These are phyloP conservation scores for Neoarthrinium moseri DNA, from an alignment of 2,329 filamentous ascomycete genomes.

Conservation along the genomic window DNA sequence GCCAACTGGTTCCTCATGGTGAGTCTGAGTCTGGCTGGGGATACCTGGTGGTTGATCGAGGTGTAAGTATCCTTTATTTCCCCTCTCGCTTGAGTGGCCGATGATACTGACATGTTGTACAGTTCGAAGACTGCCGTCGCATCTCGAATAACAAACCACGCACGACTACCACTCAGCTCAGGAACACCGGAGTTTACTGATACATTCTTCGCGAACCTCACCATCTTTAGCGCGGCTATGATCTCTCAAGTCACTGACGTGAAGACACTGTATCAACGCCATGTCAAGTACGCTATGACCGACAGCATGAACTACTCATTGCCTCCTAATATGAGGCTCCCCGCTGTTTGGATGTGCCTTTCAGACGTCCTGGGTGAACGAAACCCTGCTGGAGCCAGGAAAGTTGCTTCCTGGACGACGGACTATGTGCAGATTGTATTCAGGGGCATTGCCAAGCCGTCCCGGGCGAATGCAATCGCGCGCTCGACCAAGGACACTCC, in stretches of 20 bases:
- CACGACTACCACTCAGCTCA: constrained; percentile 41
- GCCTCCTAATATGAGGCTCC: constrained; percentile 43
- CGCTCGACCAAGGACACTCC: constrained; percentile 8
- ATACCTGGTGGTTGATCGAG: constrained; percentile 77
- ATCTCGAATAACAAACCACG: constrained; percentile 27
- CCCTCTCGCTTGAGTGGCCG: neutral
- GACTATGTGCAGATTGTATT: constrained; percentile 61
- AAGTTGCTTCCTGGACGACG: constrained; percentile 50
- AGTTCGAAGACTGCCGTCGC: constrained; percentile 12
- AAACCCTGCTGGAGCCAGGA: constrained; percentile 16
- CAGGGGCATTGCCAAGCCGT: constrained; percentile 37
- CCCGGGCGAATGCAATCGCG: constrained; percentile 2
- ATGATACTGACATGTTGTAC: neutral
- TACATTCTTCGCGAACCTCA: constrained; percentile 52
- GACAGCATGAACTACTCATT: constrained; percentile 36
- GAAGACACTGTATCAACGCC: constrained; percentile 43
- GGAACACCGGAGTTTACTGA: constrained; percentile 44
- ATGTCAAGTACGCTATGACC: constrained; percentile 37
- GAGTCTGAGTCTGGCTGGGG: constrained; percentile 68
- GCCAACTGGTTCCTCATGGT: constrained; percentile 71
- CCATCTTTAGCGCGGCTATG: constrained; percentile 47
- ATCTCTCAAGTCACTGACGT: constrained; percentile 50
- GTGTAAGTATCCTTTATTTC: constrained; percentile 42
- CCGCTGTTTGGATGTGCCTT: constrained; percentile 47
- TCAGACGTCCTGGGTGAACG: constrained; percentile 37